Percentiles rank a stretch among this genome's conserved stretches.
Evolutionary conservation across 805 yeast species (phyloP).

Genomic region (Nakazawaea siamensis): DNA sequence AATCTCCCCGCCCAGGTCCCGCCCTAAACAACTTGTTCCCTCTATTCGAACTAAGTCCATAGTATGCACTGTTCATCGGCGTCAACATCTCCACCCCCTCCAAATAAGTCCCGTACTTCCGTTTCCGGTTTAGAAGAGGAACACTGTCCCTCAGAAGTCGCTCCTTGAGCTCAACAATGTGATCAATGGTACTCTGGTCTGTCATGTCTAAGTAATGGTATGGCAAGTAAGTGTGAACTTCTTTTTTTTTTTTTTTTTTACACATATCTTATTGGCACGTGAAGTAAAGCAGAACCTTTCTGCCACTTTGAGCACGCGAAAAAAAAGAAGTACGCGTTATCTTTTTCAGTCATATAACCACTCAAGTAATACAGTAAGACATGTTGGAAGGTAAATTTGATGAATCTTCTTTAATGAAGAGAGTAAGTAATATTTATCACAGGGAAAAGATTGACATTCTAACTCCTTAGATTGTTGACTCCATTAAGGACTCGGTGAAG

Average conservation of each 20-base stretch:
- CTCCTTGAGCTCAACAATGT: slow-evolving; percentile 8
- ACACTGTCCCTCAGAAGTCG: slow-evolving; percentile 1
- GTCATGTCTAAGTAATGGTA: too few species aligned
- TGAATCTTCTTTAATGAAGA: slow-evolving; percentile 86
- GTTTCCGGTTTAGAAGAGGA: not conserved
- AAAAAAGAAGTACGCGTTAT: slow-evolving; percentile 5
- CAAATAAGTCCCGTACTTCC: not conserved
- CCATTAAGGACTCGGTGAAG: slow-evolving; percentile 90
- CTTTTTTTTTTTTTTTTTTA: too few species aligned
- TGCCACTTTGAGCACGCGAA: not conserved
- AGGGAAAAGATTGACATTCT: not conserved
- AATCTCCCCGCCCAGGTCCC: slow-evolving; percentile 14
- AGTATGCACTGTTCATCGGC: slow-evolving; percentile 8
- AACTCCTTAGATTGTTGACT: slow-evolving; percentile 68
- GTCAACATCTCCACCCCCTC: slow-evolving; percentile 9
- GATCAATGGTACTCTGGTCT: slow-evolving; percentile 5
- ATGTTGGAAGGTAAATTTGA: slow-evolving; percentile 98
- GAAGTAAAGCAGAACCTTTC: not conserved
- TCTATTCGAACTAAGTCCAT: slow-evolving; percentile 18
- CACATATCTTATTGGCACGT: too few species aligned
- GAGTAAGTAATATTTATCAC: slow-evolving; percentile 28
- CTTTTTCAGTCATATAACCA: not conserved
- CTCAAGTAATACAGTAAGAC: slow-evolving; percentile 8
- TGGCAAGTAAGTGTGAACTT: too few species aligned
- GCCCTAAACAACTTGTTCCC: slow-evolving; percentile 21